A percentile compares a stretch with the other conserved stretches of the same genome.
phyloP scores from a whole-genome alignment of 1,284 basidiomycete species.

The Heterobasidion irregulare region DNA sequence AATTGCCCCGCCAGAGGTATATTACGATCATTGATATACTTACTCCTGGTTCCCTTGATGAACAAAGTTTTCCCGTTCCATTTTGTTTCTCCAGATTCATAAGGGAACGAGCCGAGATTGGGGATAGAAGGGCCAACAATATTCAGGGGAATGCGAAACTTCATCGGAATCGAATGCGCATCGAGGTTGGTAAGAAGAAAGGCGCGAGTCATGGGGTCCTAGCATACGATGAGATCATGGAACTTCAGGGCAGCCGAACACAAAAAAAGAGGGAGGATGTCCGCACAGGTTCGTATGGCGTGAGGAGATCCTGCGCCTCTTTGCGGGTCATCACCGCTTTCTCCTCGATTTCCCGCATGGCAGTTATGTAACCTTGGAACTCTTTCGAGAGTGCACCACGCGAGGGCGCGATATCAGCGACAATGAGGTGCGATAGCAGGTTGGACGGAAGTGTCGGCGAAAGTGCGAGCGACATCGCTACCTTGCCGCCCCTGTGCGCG shows the following conservation, averaged over 20 bases:
- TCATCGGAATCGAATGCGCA: constrained; percentile 28
- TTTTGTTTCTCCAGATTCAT: constrained; percentile 41
- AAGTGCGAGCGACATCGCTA: constrained; percentile 74
- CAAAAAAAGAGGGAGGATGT: neutral
- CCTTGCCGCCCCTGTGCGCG: constrained; percentile 74
- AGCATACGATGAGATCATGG: neutral
- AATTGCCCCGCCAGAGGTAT: constrained; percentile 48
- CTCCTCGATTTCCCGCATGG: constrained; percentile 63
- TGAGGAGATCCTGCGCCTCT: constrained; percentile 60
- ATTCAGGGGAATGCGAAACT: constrained; percentile 69
- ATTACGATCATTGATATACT: constrained; percentile 70
- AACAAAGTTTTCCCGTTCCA: constrained; percentile 67
- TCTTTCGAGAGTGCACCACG: constrained; percentile 56
- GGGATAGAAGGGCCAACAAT: constrained; percentile 54
- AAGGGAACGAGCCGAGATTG: constrained; percentile 73
- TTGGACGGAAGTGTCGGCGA: constrained; percentile 35
- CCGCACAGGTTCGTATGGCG: constrained; percentile 48
- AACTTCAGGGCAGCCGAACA: neutral
- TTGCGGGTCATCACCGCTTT: constrained; percentile 46
- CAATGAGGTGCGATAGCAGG: constrained; percentile 57
- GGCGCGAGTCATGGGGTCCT: constrained; percentile 65
- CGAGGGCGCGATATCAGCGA: constrained; percentile 77
- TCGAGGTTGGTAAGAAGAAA: constrained; percentile 82
- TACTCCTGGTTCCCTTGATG: constrained; percentile 74
- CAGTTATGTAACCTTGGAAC: constrained; percentile 56